Conservation (phyloP, 2,329 filamentous ascomycete genomes). For the Fusarium buxicola region DNA sequence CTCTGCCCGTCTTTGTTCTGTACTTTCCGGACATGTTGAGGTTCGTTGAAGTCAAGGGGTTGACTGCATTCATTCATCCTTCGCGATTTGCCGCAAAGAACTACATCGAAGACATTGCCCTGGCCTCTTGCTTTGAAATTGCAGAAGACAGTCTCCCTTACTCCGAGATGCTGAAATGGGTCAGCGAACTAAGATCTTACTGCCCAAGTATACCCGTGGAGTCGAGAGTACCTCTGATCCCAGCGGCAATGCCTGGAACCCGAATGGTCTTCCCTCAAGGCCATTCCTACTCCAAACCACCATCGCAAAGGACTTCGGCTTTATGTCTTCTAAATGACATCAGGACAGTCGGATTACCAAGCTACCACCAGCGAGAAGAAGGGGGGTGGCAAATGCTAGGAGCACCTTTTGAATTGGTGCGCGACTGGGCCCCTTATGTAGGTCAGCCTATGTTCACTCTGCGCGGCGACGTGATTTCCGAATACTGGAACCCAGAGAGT, state of each 20-base stretch:
- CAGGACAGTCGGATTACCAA: not conserved
- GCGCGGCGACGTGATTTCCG: rapidly evolving
- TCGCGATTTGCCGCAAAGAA: not conserved
- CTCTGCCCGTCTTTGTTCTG: not conserved
- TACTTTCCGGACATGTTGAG: constrained; percentile 13
- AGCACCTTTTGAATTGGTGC: too few species aligned
- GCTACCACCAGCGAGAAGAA: not conserved
- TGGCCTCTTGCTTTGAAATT: rapidly evolving
- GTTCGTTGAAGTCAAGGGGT: not conserved
- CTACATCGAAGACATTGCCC: not conserved
- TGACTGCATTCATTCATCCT: not conserved
- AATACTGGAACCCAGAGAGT: not conserved
- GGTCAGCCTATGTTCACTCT: rapidly evolving
- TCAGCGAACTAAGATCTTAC: rapidly evolving
- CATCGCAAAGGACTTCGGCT: not conserved
- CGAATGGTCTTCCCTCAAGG: not conserved
- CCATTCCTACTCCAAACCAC: rapidly evolving
- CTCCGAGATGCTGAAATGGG: rapidly evolving
- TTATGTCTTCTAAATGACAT: constrained; percentile 1
- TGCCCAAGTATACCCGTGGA: rapidly evolving
- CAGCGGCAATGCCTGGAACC: constrained; percentile 1
- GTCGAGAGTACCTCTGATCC: not conserved
- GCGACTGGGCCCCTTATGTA: not conserved
- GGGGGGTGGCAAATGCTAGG: not conserved
- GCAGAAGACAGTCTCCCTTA: rapidly evolving